A percentile compares a stretch with the other conserved stretches of the same genome.
These are phyloP conservation scores for Aureobasidium leucospermi DNA, from an alignment of 2,329 filamentous ascomycete genomes.

Conservation along the genomic window DNA sequence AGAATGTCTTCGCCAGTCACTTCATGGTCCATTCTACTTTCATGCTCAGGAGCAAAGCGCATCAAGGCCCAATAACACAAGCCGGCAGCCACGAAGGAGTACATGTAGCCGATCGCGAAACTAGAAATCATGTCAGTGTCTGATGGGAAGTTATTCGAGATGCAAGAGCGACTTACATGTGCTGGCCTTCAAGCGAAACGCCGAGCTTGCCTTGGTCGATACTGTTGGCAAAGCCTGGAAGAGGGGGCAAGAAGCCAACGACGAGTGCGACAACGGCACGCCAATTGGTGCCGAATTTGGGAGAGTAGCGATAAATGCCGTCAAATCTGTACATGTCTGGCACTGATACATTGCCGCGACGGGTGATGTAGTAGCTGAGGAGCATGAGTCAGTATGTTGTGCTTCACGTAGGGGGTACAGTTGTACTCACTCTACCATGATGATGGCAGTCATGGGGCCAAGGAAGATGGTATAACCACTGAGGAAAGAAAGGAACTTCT, in stretches of 20 bases:
- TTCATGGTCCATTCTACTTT: background rate
- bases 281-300: slow-evolving; percentile 21
- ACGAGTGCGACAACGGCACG: slow-evolving; percentile 20
- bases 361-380: slow-evolving; percentile 19
- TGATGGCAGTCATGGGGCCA: background rate
- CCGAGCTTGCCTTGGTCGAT: background rate
- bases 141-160: background rate
- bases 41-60: background rate
- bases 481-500: slow-evolving; percentile 42
- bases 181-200: background rate
- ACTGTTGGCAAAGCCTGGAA: slow-evolving; percentile 19
- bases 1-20: background rate
- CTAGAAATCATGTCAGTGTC: background rate
- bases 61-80: background rate
- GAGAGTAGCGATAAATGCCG: slow-evolving; percentile 22
- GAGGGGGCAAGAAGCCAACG: slow-evolving; percentile 19
- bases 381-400: background rate
- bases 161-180: background rate
- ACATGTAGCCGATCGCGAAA: background rate
- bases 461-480: slow-evolving; percentile 53
- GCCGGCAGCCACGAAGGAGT: background rate
- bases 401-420: too few relatives aligned
- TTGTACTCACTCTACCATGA: background rate
- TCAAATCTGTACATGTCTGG: slow-evolving; percentile 21
- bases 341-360: slow-evolving; percentile 18